Conservation (phyloP, 768 basidiomycete species). For the Termitomyces eurrhizus region DNA sequence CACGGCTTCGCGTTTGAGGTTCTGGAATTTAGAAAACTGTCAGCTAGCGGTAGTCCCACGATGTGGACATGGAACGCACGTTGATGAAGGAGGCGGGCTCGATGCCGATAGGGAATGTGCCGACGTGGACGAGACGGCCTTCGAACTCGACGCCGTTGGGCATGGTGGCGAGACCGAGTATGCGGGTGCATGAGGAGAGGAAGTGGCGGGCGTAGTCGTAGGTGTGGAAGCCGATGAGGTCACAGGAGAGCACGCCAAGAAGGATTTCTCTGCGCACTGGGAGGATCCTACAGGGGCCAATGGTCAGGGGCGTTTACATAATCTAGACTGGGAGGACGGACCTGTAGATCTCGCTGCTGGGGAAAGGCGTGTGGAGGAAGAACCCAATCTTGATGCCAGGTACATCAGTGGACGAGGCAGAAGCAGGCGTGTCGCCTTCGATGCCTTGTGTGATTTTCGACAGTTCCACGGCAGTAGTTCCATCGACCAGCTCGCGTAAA, state of each 20-base stretch:
- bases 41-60: background rate
- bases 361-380: constrained; percentile 98
- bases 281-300: constrained; percentile 63
- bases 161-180: constrained; percentile 92
- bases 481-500: constrained; percentile 84
- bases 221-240: constrained; percentile 98
- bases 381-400: constrained; percentile 92
- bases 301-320: background rate
- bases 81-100: constrained; percentile 91
- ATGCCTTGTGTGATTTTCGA: constrained; percentile 72
- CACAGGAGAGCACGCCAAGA: constrained; percentile 93
- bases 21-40: constrained; percentile 37
- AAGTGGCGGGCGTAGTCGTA: constrained; percentile 99
- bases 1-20: constrained; percentile 77
- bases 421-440: constrained; percentile 41
- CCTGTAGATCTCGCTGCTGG: constrained; percentile 97
- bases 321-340: constrained; percentile 29
- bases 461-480: constrained; percentile 58
- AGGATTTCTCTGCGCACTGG: constrained; percentile 97
- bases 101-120: constrained; percentile 99
- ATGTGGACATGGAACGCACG: constrained; percentile 31
- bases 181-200: constrained; percentile 96
- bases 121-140: constrained; percentile 92
- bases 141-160: constrained; percentile 98
- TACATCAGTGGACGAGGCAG: constrained; percentile 33